Evolutionary conservation across 129 eudicot genomes (phyloP), one percentile per base, ranked within the genome.

Genomic region (Chrysanthemum makinoi): DNA sequence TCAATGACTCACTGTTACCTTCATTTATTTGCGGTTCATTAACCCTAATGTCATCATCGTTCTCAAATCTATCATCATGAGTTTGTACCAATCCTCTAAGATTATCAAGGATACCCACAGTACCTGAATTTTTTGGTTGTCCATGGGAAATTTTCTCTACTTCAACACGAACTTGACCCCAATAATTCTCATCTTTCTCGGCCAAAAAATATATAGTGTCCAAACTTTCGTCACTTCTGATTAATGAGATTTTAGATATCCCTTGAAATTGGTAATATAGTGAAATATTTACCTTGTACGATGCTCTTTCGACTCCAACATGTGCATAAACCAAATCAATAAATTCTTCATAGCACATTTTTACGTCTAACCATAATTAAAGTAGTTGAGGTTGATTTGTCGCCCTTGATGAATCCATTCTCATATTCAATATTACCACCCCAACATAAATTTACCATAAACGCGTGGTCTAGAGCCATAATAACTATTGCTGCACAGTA

Each of bases 141-240:
- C 12, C 63, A 10, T 19, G 7, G 11, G 22, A 6, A 58, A 18
- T 22, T 58, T 19, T 6, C 63, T 22, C 63, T 30, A 58, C 4
- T 20, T 68, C 71, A 66, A 66, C 57, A 47, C 10, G 58, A 9
- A 47, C 2, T 14, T 66, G 71, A 48, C 56, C 57, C 12, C 70
- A 65, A 66, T 3, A 66, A 20, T 48, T 3, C 19, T 10, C 56
- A 44, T 65, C 54, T 65, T 12, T 10, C 18, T 65, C 52, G 5
- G 56, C 56, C 13, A 65, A 18, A 43, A 16, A 46, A 46, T 28
- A 64, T 24, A 65, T 44, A 3, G 12, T 17, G n/a, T 65, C 70
- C 47, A 65, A 47, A 65, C 14, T 22, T 15, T 5, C 18, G 8
- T 67, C 72, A 7, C 59, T 22, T 24, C 13, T 10, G 17, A 49